Evolutionary conservation across 2,329 filamentous ascomycete genomes (phyloP).

Genomic region (Nakataea oryzae): DNA sequence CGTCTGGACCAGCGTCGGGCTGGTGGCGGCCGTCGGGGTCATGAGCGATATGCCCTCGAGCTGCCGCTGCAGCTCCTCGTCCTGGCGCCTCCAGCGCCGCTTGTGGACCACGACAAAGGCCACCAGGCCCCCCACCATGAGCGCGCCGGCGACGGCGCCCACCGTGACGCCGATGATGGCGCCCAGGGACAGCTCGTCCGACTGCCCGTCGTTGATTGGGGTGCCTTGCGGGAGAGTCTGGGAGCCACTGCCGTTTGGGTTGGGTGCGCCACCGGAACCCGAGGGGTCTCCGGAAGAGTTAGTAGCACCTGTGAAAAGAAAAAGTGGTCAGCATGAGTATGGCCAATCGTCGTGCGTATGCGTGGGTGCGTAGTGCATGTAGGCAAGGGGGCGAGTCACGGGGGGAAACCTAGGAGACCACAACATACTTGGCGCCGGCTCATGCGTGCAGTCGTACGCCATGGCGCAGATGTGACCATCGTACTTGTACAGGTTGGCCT

Average conservation of each 20-base stretch:
- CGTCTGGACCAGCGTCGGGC: background rate
- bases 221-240: background rate
- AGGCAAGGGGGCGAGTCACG: background rate
- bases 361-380: background rate
- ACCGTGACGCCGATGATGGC: conserved; percentile 13
- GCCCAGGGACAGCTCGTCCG: conserved; percentile 3
- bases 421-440: conserved; percentile 10
- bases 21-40: too few species aligned
- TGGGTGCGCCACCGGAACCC: too few species aligned
- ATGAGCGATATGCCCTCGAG: background rate
- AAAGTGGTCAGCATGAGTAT: background rate
- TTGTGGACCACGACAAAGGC: conserved; percentile 8
- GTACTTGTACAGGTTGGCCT: conserved; percentile 15
- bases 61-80: background rate
- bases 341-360: background rate
- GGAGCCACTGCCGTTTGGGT: background rate
- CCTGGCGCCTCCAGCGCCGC: background rate
- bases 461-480: conserved; percentile 15
- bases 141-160: conserved; percentile 9
- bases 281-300: too few species aligned
- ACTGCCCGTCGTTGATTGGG: background rate
- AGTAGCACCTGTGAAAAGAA: background rate
- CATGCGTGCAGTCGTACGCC: conserved; percentile 20
- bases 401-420: background rate
- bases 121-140: conserved; percentile 7